These are phyloP conservation scores for Geotrichum armillariae DNA, from an alignment of 1,139 yeast species.

Conservation along the genomic window DNA sequence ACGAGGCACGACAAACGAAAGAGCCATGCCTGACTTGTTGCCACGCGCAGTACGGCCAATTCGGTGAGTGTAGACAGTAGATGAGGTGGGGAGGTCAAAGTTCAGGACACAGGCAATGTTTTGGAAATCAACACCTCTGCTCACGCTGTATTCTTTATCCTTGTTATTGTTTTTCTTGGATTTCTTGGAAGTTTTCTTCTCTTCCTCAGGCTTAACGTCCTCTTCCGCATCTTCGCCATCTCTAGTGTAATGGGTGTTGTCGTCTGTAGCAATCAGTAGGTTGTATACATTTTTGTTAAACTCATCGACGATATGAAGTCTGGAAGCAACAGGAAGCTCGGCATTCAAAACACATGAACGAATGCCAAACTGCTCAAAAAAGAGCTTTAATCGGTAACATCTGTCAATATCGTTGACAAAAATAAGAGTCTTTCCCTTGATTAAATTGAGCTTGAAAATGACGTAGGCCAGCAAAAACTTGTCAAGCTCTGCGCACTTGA, in stretches of 20 bases:
- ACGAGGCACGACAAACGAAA: conserved; percentile 84
- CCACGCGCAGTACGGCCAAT: conserved; percentile 98
- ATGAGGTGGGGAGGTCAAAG: conserved; percentile 89
- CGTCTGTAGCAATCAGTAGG: conserved; percentile 93
- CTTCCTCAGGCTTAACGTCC: conserved; percentile 26
- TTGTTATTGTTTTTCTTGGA: conserved; percentile 33
- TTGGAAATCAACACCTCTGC: conserved; percentile 95
- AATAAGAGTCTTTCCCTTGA: conserved; percentile 86
- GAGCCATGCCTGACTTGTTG: conserved; percentile 91
- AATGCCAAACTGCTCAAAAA: conserved; percentile 93
- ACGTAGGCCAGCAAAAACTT: conserved; percentile 89
- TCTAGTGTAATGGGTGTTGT: conserved; percentile 52
- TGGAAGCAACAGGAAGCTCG: conserved; percentile 88
- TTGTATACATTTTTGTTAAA: conserved; percentile 88
- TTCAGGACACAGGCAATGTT: conserved; percentile 96
- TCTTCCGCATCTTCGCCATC: conserved; percentile 51
- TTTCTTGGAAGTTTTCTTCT: conserved; percentile 25
- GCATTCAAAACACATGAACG: conserved; percentile 85
- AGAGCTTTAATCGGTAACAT: conserved; percentile 87
- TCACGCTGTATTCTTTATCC: conserved; percentile 79
- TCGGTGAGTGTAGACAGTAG: conserved; percentile 90
- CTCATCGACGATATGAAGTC: conserved; percentile 93
- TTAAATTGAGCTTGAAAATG: conserved; percentile 81
- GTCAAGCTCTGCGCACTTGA: conserved; percentile 84
- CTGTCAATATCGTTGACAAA: conserved; percentile 95